These are phyloP conservation scores for Aspergillus indologenus DNA, from an alignment of 495 filamentous ascomycete species.

Conservation along the genomic window DNA sequence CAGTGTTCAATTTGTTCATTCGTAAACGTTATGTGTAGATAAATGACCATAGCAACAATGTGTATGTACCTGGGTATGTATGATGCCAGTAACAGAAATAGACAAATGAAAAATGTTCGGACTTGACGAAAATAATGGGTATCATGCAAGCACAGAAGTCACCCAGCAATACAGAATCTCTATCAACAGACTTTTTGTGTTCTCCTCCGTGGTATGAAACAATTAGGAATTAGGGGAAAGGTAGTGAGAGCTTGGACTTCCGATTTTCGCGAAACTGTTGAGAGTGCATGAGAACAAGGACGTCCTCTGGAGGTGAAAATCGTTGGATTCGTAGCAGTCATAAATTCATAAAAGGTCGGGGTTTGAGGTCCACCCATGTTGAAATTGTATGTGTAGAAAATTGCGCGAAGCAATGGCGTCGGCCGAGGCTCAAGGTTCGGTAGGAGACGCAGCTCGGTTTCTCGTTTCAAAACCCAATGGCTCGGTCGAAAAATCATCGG, in stretches of 20 bases:
- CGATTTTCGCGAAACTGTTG: slow-evolving; percentile 9
- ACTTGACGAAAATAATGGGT: slow-evolving; percentile 17
- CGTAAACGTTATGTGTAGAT: background rate
- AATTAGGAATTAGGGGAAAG: background rate
- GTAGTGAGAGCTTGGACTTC: background rate
- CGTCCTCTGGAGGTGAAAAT: background rate
- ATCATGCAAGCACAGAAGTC: slow-evolving; percentile 16
- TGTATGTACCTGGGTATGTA: slow-evolving; percentile 1
- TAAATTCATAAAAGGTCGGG: slow-evolving; percentile 11
- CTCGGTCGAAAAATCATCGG: slow-evolving; percentile 23
- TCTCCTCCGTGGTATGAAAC: background rate
- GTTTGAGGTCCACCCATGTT: background rate
- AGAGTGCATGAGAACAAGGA: background rate
- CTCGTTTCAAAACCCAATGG: slow-evolving; percentile 15
- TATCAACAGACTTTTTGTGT: slow-evolving; percentile 3
- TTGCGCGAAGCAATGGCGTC: background rate
- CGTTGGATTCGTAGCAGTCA: slow-evolving; percentile 12
- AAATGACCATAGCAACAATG: slow-evolving; percentile 1
- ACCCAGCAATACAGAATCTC: slow-evolving; percentile 11
- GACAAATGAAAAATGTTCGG: slow-evolving; percentile 9
- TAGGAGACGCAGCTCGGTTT: slow-evolving; percentile 17
- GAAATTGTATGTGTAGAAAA: slow-evolving; percentile 4
- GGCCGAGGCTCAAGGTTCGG: slow-evolving; percentile 11
- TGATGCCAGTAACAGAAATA: background rate
- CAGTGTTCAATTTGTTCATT: background rate